Evolutionary conservation across 164 flowering plant genomes (phyloP).

Genomic region (Aristolochia contorta): DNA sequence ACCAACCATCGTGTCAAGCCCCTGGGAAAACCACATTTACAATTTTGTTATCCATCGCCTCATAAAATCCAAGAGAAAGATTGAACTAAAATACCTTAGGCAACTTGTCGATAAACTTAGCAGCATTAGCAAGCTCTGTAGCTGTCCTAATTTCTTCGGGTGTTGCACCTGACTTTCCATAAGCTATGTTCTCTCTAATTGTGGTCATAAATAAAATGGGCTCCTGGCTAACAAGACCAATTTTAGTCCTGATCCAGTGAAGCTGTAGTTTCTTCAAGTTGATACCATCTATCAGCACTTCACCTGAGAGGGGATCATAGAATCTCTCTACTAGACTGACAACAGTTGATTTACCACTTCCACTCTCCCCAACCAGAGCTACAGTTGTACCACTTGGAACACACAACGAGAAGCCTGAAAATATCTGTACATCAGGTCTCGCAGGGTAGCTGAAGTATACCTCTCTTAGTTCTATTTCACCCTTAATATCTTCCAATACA

Average conservation of each 20-base stretch:
- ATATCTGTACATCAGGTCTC: conserved; percentile 67
- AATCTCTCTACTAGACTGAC: conserved; percentile 63
- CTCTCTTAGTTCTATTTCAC: conserved; percentile 66
- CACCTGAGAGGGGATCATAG: conserved; percentile 71
- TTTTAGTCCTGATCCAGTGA: conserved; percentile 49
- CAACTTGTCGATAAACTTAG: conserved; percentile 53
- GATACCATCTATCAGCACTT: conserved; percentile 64
- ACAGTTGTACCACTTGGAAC: conserved; percentile 56
- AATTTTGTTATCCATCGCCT: not conserved
- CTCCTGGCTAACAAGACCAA: conserved; percentile 72
- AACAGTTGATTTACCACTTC: conserved; percentile 85
- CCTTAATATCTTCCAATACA: conserved; percentile 45
- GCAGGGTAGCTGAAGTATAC: conserved; percentile 69
- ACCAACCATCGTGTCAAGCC: conserved; percentile 66
- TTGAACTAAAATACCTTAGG: conserved; percentile 32
- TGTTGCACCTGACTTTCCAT: conserved; percentile 62
- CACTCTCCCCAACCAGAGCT: conserved; percentile 81
- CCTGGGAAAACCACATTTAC: conserved; percentile 19
- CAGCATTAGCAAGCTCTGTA: conserved; percentile 64
- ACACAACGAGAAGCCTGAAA: conserved; percentile 42
- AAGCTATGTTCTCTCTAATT: conserved; percentile 53
- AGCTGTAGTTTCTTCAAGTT: conserved; percentile 43
- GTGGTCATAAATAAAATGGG: conserved; percentile 53
- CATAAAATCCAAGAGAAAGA: not conserved
- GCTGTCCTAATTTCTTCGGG: conserved; percentile 46